These are phyloP conservation scores for Saccharomycopsis oosterbeekiorum DNA, from an alignment of 805 yeast genomes.

Conservation along the genomic window DNA sequence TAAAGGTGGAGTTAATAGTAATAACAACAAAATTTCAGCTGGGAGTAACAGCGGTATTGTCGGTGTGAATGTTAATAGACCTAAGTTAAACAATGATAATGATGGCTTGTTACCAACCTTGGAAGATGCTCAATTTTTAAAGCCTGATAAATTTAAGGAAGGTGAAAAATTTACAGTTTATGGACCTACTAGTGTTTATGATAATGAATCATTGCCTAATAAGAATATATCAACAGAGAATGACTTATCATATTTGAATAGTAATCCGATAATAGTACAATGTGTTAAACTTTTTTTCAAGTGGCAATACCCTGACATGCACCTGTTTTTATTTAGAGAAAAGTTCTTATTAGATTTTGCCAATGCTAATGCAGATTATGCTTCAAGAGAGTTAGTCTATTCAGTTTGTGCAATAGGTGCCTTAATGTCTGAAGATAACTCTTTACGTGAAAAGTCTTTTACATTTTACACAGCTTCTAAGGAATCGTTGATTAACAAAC, in stretches of 20 bases:
- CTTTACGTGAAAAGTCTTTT: constrained; percentile 32
- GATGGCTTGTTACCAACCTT: constrained; percentile 3
- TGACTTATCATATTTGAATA: constrained; percentile 6
- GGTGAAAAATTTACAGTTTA: constrained; percentile 26
- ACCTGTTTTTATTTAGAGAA: constrained; percentile 54
- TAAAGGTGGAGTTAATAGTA: not conserved
- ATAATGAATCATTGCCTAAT: constrained; percentile 19
- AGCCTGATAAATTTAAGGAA: constrained; percentile 4
- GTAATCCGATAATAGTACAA: constrained; percentile 22
- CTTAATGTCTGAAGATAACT: constrained; percentile 36
- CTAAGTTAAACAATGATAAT: not conserved
- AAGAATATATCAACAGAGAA: constrained; percentile 1
- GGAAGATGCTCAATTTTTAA: constrained; percentile 3
- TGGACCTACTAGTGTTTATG: constrained; percentile 37
- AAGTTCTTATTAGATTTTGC: constrained; percentile 54
- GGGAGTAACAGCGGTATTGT: not conserved
- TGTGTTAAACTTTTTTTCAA: constrained; percentile 31
- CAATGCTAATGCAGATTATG: constrained; percentile 45
- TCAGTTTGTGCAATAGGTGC: constrained; percentile 55
- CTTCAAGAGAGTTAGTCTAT: constrained; percentile 43
- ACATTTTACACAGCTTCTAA: constrained; percentile 39
- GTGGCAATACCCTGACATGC: constrained; percentile 57
- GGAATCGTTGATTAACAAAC: constrained; percentile 30
- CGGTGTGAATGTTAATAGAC: not conserved
- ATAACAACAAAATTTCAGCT: not conserved